These are phyloP conservation scores for Melocanna baccifera DNA, from an alignment of 176 grass and related monocot species.

Conservation along the genomic window DNA sequence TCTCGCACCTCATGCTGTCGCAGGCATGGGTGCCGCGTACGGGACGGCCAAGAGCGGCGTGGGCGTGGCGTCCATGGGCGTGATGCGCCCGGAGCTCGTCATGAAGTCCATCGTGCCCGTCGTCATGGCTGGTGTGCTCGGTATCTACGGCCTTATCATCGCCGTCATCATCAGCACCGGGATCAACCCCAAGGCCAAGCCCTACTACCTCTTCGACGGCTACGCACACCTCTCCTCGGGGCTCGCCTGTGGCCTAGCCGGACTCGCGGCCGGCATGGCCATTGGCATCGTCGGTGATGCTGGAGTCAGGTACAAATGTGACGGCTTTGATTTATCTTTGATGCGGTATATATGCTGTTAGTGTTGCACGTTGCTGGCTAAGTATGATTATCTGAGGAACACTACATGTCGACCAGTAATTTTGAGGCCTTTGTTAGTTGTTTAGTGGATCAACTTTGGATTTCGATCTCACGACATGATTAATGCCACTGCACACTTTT, in stretches of 20 bases:
- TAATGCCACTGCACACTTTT: background rate
- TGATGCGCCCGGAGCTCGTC: slow-evolving; percentile 98
- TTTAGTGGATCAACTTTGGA: background rate
- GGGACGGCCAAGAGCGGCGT: slow-evolving; percentile 99
- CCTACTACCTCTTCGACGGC: slow-evolving; percentile 90
- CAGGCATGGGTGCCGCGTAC: slow-evolving; percentile 97
- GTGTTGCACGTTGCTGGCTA: background rate
- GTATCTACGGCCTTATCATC: slow-evolving; percentile 94
- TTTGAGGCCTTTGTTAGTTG: background rate
- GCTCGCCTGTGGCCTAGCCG: slow-evolving; percentile 82
- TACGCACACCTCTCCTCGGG: slow-evolving; percentile 93
- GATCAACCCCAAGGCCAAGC: slow-evolving; percentile 98
- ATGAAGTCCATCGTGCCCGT: slow-evolving; percentile 99
- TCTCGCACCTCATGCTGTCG: background rate
- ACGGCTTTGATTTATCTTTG: background rate
- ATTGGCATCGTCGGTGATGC: slow-evolving; percentile 97
- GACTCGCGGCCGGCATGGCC: slow-evolving; percentile 90
- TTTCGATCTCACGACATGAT: background rate
- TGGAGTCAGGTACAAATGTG: slow-evolving; percentile 68
- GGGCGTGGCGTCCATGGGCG: slow-evolving; percentile 95
- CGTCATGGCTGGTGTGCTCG: slow-evolving; percentile 98
- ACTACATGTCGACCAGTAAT: background rate
- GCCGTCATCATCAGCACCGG: slow-evolving; percentile 96
- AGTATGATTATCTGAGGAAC: background rate
- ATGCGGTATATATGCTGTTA: background rate